Evolutionary conservation across 2,329 filamentous ascomycete genomes (phyloP), one percentile per base, ranked within the genome.

Genomic region (Exophiala alcalophila): DNA sequence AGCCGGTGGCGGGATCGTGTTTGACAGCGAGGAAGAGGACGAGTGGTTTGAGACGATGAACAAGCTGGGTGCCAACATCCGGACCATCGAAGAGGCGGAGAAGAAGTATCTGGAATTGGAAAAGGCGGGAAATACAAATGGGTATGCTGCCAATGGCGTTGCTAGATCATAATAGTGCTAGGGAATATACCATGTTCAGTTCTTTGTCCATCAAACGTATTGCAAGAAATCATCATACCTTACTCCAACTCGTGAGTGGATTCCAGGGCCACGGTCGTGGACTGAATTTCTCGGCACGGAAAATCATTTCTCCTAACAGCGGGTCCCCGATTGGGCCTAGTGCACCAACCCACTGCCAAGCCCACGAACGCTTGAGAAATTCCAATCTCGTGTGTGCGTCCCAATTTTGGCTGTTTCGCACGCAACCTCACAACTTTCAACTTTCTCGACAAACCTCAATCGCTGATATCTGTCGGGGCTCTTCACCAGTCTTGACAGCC

Each of bases 1-100:
- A 64, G 81, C 81, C 26, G 81, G 72, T 43, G 90, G 90, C 24
- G 90, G 90, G 20, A 95, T 96, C 59, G 90, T 95, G 29, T 95
- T 91, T 60, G 92, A 97, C 66, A 94, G 86, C 27, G 90, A 94
- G 61, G 84, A 77, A 23, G 84, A 85, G 58, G 87, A 96, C 53
- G 92, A 97, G 66, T 96, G 90, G 74, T 79, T 91, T 66, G 88
- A 97, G 77, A 96, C 94, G 53, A 87, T 92, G 70, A 97, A 98
- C 72, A 98, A 98, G 75, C 72, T 95, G 33, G 82, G 85, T 18
- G 86, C 88, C 30, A 94, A 94, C 64, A 88, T 94, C 72, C 78
- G 84, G 55, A 92, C 87, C 66, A 90, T 97, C 63, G 83, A 81
- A 46, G 79, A 82, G 37, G 91, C 90, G 2, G 91, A 96, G 69